These are phyloP conservation scores for Cynanchum wilfordii DNA, from an alignment of 257 asterid species.

Conservation along the genomic window DNA sequence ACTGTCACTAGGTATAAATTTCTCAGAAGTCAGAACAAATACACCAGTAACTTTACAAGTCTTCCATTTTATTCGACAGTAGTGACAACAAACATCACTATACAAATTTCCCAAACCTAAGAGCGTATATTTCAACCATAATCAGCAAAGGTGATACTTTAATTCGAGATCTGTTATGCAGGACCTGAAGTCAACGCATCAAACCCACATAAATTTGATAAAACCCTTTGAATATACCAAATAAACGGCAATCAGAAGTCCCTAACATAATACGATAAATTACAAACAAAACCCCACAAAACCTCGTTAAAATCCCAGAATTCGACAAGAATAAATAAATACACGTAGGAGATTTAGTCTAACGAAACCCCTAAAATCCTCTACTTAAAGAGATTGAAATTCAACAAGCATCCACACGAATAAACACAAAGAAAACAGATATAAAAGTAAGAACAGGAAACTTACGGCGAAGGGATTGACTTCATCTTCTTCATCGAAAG, in stretches of 20 bases:
- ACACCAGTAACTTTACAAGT: not conserved
- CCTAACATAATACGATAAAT: not conserved
- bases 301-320: not conserved
- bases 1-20: not conserved
- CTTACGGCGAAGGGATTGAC: conserved; percentile 34
- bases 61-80: no score
- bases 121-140: not conserved
- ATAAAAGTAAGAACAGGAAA: not conserved
- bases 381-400: not conserved
- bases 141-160: not conserved
- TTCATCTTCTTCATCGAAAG: conserved; percentile 38
- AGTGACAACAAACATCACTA: not conserved
- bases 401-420: conserved; percentile 7
- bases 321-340: not conserved
- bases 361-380: not conserved
- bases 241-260: not conserved
- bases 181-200: conserved; percentile 13
- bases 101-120: not conserved
- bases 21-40: not conserved
- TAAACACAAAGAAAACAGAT: not conserved
- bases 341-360: not conserved
- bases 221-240: not conserved
- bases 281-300: not conserved
- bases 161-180: not conserved
- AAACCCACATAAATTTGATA: not conserved